A percentile compares a stretch with the other conserved stretches of the same genome.
Evolutionary conservation across 1,284 basidiomycete species (phyloP).

Genomic region (Dichomitus squalens): DNA sequence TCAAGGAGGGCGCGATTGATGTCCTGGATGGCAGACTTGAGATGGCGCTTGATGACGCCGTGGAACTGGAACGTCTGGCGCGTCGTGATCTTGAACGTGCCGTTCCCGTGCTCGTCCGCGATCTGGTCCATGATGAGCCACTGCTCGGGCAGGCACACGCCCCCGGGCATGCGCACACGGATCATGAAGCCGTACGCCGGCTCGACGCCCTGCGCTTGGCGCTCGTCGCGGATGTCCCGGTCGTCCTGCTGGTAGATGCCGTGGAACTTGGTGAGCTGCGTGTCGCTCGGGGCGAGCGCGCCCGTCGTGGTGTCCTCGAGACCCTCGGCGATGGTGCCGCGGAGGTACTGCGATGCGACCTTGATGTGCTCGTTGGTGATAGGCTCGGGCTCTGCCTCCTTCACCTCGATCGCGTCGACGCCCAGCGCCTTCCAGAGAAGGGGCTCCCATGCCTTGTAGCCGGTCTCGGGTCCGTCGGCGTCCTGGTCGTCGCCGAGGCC

Average conservation of each 20-base stretch:
- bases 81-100: conserved; percentile 97
- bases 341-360: conserved; percentile 92
- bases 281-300: conserved; percentile 87
- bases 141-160: conserved; percentile 90
- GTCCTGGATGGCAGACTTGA: conserved; percentile 96
- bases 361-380: conserved; percentile 99
- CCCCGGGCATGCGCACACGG: conserved; percentile 93
- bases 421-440: conserved; percentile 93
- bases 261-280: conserved; percentile 98
- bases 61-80: conserved; percentile 99
- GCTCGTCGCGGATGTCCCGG: conserved; percentile 96
- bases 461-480: conserved; percentile 94
- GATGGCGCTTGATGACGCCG: conserved; percentile 94
- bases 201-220: conserved; percentile 91
- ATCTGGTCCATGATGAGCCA: conserved; percentile 98
- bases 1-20: conserved; percentile 94
- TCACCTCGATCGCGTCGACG: conserved; percentile 88
- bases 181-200: conserved; percentile 99
- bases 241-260: conserved; percentile 98
- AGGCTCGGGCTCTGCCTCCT: conserved; percentile 92
- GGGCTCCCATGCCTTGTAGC: conserved; percentile 96
- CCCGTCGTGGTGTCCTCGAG: conserved; percentile 88
- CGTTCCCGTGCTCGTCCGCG: conserved; percentile 92
- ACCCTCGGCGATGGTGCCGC: conserved; percentile 94
- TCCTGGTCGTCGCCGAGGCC: conserved; percentile 98